These are phyloP conservation scores for Yarrowia yakushimensis DNA, from an alignment of 805 yeast species.

Conservation along the genomic window DNA sequence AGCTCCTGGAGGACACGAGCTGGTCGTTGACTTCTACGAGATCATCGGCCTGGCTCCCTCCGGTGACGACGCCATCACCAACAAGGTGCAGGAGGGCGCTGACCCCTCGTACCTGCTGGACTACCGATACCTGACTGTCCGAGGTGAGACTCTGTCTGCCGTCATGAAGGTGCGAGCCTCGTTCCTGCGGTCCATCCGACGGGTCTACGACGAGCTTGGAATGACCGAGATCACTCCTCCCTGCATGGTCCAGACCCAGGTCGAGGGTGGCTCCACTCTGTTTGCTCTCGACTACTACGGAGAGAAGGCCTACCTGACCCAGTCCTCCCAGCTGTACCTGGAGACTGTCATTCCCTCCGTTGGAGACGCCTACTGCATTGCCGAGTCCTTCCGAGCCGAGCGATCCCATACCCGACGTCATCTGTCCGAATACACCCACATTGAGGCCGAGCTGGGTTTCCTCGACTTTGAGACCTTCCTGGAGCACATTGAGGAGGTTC, in stretches of 20 bases:
- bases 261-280: constrained; percentile 97
- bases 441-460: constrained; percentile 92
- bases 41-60: constrained; percentile 91
- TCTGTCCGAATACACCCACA: constrained; percentile 92
- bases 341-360: constrained; percentile 95
- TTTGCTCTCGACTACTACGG: constrained; percentile 93
- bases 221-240: constrained; percentile 95
- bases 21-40: constrained; percentile 84
- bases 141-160: constrained; percentile 92
- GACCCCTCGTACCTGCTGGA: constrained; percentile 92
- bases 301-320: constrained; percentile 94
- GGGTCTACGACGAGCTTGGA: constrained; percentile 68
- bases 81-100: constrained; percentile 88
- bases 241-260: constrained; percentile 99
- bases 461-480: constrained; percentile 82
- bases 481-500: constrained; percentile 74
- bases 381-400: constrained; percentile 99
- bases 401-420: constrained; percentile 98
- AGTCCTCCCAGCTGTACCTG: constrained; percentile 92
- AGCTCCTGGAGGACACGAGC: constrained; percentile 97
- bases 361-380: constrained; percentile 96
- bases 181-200: constrained; percentile 68
- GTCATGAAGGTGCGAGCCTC: constrained; percentile 94
- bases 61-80: constrained; percentile 93
- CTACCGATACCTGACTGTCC: constrained; percentile 89